Percentiles rank a stretch among this genome's conserved stretches.
These are phyloP conservation scores for Suillus subluteus DNA, from an alignment of 768 basidiomycete genomes.

Conservation along the genomic window DNA sequence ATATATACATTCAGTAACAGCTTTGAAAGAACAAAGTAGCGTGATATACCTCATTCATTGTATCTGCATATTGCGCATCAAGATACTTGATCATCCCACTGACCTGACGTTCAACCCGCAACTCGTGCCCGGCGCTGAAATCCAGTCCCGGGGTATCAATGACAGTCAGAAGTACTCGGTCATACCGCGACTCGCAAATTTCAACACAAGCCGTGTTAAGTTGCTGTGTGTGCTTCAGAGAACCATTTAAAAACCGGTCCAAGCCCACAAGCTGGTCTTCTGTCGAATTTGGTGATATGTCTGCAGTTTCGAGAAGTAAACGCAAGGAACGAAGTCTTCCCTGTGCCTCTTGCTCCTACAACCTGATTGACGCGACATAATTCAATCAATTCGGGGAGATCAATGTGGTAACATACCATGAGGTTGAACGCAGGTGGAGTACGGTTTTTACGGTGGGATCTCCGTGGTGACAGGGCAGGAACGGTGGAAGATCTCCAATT, in stretches of 20 bases:
- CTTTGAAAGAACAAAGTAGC: background rate
- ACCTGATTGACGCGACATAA: slow-evolving; percentile 50
- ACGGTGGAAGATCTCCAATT: slow-evolving; percentile 46
- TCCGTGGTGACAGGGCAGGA: slow-evolving; percentile 45
- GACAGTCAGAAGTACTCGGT: slow-evolving; percentile 76
- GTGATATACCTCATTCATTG: slow-evolving; percentile 74
- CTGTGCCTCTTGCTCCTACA: slow-evolving; percentile 78
- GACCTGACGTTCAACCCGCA: slow-evolving; percentile 81
- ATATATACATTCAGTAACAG: slow-evolving; percentile 7
- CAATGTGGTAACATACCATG: slow-evolving; percentile 57
- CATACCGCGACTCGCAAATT: slow-evolving; percentile 82
- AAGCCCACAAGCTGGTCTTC: slow-evolving; percentile 70
- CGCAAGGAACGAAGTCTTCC: slow-evolving; percentile 85
- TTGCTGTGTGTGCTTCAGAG: slow-evolving; percentile 59
- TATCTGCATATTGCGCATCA: slow-evolving; percentile 81
- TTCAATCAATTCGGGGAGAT: background rate
- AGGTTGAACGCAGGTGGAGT: slow-evolving; percentile 82
- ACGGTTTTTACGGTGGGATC: slow-evolving; percentile 66
- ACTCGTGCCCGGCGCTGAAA: slow-evolving; percentile 70
- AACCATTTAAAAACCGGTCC: slow-evolving; percentile 64
- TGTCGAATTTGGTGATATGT: slow-evolving; percentile 78
- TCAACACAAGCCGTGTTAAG: slow-evolving; percentile 77
- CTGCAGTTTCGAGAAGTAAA: slow-evolving; percentile 82
- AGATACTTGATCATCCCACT: slow-evolving; percentile 74
- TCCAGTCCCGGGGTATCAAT: slow-evolving; percentile 89